These are phyloP conservation scores for Magnolia kwangsiensis DNA, from an alignment of 164 flowering plant species.

Conservation along the genomic window DNA sequence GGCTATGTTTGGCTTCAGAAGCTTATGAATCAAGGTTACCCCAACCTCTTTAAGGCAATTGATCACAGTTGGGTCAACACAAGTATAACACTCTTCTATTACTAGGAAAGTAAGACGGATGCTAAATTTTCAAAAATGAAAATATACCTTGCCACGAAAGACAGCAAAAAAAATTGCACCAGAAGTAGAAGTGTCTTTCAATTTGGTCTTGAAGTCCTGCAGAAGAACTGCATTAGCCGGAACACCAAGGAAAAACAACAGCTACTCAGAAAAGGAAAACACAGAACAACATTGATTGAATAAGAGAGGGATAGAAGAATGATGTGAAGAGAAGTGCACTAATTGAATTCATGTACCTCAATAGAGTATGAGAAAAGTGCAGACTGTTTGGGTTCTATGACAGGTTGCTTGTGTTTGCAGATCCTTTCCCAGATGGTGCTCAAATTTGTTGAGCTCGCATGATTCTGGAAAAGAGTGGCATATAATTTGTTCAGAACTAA, in stretches of 20 bases:
- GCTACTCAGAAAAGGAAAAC: background rate
- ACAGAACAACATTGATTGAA: background rate
- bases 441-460: conserved; percentile 39
- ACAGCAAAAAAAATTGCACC: conserved; percentile 98
- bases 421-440: conserved; percentile 93
- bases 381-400: conserved; percentile 87
- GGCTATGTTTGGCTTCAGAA: background rate
- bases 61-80: background rate
- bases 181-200: conserved; percentile 65
- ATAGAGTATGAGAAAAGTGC: conserved; percentile 67
- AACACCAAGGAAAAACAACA: background rate
- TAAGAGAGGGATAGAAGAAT: background rate
- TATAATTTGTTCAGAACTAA: conserved; percentile 1
- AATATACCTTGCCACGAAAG: conserved; percentile 89
- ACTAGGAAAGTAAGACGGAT: background rate
- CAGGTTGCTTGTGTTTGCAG: conserved; percentile 87
- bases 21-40: background rate
- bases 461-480: conserved; percentile 31
- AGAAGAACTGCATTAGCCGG: conserved; percentile 17
- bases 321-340: background rate
- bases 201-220: conserved; percentile 83
- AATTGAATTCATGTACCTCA: conserved; percentile 37
- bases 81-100: background rate
- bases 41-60: background rate
- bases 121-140: conserved; percentile 3